Conservation (phyloP, 2,329 filamentous ascomycete genomes). For the Hymenoscyphus scutula region DNA sequence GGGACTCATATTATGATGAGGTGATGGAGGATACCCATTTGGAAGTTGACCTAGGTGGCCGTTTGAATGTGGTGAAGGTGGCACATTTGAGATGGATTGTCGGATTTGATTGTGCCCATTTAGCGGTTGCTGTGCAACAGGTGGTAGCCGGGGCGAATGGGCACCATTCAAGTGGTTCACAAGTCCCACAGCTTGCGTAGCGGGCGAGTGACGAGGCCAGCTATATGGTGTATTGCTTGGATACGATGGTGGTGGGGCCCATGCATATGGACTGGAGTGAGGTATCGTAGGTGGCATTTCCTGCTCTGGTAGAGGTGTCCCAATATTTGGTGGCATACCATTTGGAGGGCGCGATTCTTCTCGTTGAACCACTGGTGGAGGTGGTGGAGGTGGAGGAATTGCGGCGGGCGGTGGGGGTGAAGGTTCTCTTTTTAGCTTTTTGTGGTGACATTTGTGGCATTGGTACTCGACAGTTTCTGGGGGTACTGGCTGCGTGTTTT, state of each 20-base stretch:
- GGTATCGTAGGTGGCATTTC: slow-evolving; percentile 24
- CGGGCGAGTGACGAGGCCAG: slow-evolving; percentile 52
- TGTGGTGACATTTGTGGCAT: slow-evolving; percentile 70
- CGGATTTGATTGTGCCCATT: slow-evolving; percentile 26
- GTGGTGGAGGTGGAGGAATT: slow-evolving; percentile 7
- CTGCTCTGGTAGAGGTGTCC: slow-evolving; percentile 34
- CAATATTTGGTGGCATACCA: slow-evolving; percentile 30
- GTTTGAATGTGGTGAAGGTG: slow-evolving; percentile 46
- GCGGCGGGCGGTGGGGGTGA: slow-evolving; percentile 17
- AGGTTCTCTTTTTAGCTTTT: slow-evolving; percentile 43
- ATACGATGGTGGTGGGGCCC: slow-evolving; percentile 40
- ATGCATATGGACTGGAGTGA: slow-evolving; percentile 25
- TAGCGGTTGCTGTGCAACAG: slow-evolving; percentile 29
- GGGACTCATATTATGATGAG: slow-evolving; percentile 26
- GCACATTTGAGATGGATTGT: slow-evolving; percentile 28
- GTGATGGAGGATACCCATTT: slow-evolving; percentile 32
- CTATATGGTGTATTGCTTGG: slow-evolving; percentile 43
- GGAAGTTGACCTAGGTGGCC: slow-evolving; percentile 43
- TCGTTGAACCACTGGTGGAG: slow-evolving; percentile 21
- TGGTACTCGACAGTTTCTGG: slow-evolving; percentile 53
- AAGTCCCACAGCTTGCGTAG: slow-evolving; percentile 44
- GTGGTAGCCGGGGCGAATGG: slow-evolving; percentile 29
- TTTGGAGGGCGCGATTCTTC: slow-evolving; percentile 25
- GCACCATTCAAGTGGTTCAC: slow-evolving; percentile 50
- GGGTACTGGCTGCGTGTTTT: slow-evolving; percentile 27